Evolutionary conservation across 345 rosid species (phyloP).

Genomic region (Dovyalis caffra): DNA sequence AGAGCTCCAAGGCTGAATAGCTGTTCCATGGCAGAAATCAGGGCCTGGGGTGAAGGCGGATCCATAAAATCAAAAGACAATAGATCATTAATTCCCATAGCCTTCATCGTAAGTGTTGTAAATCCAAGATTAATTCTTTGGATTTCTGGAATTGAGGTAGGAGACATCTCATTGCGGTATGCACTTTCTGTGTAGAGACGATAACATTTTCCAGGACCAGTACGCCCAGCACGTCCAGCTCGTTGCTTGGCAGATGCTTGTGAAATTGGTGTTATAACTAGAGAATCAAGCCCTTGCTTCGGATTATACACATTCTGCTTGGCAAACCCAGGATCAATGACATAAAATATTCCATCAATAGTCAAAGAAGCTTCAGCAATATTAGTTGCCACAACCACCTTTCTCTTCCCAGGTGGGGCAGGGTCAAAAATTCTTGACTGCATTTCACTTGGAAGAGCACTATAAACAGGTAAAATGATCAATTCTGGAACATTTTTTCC

Average conservation of each 20-base stretch:
- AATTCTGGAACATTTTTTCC: constrained; percentile 74
- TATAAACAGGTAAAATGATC: constrained; percentile 75
- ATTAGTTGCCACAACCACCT: constrained; percentile 85
- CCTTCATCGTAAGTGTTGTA: constrained; percentile 72
- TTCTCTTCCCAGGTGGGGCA: constrained; percentile 77
- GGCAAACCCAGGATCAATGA: constrained; percentile 84
- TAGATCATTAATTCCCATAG: constrained; percentile 87
- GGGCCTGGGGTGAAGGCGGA: constrained; percentile 72
- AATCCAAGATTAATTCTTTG: constrained; percentile 84
- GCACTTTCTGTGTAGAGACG: constrained; percentile 80
- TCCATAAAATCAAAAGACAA: constrained; percentile 80
- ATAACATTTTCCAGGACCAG: constrained; percentile 85
- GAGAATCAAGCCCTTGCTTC: constrained; percentile 72
- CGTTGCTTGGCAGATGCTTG: constrained; percentile 88
- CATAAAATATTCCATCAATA: constrained; percentile 75
- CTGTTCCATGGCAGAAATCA: constrained; percentile 90
- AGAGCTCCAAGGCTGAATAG: constrained; percentile 81
- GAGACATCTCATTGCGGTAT: constrained; percentile 76
- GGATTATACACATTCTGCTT: constrained; percentile 83
- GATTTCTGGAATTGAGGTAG: constrained; percentile 82
- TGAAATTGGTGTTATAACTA: constrained; percentile 77
- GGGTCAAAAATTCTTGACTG: constrained; percentile 86
- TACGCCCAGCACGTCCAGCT: constrained; percentile 88
- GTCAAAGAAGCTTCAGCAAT: constrained; percentile 85
- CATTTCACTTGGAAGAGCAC: constrained; percentile 90